phyloP scores from a whole-genome alignment of 768 basidiomycete genomes.

The Lentinula edodes region DNA sequence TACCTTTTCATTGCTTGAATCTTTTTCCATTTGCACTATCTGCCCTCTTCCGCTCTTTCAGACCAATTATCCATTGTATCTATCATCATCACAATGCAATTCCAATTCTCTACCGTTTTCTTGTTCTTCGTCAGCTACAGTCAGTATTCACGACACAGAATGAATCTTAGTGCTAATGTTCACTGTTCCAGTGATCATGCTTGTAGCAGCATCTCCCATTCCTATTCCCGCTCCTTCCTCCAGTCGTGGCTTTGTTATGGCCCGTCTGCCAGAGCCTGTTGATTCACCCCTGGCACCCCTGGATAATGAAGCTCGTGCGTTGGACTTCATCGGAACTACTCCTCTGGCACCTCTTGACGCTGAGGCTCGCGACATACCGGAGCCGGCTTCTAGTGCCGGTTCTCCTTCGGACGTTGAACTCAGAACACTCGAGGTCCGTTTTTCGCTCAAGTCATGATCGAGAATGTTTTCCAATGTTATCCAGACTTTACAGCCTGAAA shows the following conservation, averaged over 20 bases:
- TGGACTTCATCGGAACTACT: neutral
- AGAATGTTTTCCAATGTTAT: neutral
- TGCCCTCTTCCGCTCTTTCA: neutral
- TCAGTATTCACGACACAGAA: neutral
- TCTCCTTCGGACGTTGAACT: neutral
- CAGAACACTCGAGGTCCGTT: neutral
- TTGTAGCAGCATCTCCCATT: neutral
- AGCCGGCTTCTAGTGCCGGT: neutral
- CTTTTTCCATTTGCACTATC: neutral
- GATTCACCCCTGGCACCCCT: neutral
- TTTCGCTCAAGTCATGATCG: neutral
- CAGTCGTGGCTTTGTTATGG: neutral
- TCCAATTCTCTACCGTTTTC: neutral
- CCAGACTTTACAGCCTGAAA: neutral
- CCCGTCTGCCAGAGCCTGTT: slow-evolving; percentile 2
- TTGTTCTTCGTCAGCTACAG: neutral
- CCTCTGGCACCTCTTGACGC: neutral
- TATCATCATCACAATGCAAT: neutral
- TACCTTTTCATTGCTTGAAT: neutral
- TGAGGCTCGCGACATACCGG: neutral
- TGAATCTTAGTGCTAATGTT: no score
- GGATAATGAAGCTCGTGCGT: neutral
- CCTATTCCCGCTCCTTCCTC: neutral
- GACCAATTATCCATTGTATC: neutral
- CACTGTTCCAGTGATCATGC: neutral